Conservation (phyloP, 768 basidiomycete species). For the Boletales sp. region DNA sequence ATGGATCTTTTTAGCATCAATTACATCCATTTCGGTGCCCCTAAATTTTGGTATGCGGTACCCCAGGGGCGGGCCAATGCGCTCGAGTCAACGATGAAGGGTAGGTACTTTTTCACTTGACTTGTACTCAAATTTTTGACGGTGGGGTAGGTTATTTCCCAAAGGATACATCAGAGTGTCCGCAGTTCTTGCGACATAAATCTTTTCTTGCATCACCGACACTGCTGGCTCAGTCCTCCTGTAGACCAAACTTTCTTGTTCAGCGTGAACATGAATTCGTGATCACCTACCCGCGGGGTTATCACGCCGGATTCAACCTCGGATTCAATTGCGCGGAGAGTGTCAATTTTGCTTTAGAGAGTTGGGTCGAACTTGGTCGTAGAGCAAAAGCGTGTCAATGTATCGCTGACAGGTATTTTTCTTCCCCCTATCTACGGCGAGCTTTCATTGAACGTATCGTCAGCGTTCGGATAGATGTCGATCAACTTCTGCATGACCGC, state of each 20-base stretch:
- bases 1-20: constrained; percentile 99
- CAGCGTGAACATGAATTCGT: constrained; percentile 96
- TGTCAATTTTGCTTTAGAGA: constrained; percentile 94
- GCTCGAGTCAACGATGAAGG: constrained; percentile 88
- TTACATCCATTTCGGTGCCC: constrained; percentile 97
- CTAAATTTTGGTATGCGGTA: constrained; percentile 95
- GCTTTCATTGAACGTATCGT: constrained; percentile 5
- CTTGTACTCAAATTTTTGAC: constrained; percentile 3
- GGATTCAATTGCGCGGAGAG: constrained; percentile 97
- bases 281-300: constrained; percentile 91
- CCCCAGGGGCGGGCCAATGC: constrained; percentile 80
- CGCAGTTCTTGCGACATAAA: constrained; percentile 95
- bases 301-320: constrained; percentile 96
- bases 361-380: constrained; percentile 87
- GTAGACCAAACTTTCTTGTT: constrained; percentile 80
- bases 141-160: constrained; percentile 75
- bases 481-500: constrained; percentile 71
- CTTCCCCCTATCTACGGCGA: background rate
- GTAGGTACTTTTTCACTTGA: constrained; percentile 37
- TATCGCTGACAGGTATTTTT: constrained; percentile 61
- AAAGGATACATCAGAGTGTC: constrained; percentile 76
- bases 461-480: constrained; percentile 93
- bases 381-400: constrained; percentile 75
- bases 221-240: constrained; percentile 73
- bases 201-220: constrained; percentile 90